Evolutionary conservation across 257 asterid species (phyloP).

Genomic region (Eucommia ulmoides): DNA sequence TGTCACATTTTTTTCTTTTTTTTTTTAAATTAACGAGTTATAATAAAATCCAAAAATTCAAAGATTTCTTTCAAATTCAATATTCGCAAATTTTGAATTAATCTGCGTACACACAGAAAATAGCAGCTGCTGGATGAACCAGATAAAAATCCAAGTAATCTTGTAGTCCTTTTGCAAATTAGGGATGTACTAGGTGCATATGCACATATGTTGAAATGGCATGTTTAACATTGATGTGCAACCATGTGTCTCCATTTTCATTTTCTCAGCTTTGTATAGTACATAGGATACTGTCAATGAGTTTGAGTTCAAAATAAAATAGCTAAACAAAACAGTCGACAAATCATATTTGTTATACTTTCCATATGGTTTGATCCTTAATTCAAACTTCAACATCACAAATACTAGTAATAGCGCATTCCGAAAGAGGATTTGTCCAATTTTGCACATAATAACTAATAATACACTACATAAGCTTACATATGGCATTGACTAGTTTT

Average conservation of each 20-base stretch:
- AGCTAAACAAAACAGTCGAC: not conserved
- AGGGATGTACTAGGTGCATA: not conserved
- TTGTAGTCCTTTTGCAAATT: not conserved
- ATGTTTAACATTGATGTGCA: not conserved
- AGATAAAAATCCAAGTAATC: not conserved
- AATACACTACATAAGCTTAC: too few species aligned
- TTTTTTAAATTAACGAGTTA: too few species aligned
- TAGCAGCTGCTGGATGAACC: not conserved
- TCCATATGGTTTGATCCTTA: not conserved
- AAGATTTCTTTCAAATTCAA: too few species aligned
- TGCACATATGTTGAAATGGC: not conserved
- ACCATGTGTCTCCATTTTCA: not conserved
- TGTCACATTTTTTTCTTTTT: too few species aligned
- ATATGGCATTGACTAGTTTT: too few species aligned
- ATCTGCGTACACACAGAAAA: not conserved
- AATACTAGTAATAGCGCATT: too few species aligned
- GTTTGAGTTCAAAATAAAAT: too few species aligned
- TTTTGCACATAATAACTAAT: too few species aligned
- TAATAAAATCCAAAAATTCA: too few species aligned
- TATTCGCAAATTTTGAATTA: conserved; percentile 1
- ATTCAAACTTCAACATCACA: not conserved
- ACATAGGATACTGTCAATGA: not conserved
- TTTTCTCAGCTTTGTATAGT: not conserved
- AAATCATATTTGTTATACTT: too few species aligned
- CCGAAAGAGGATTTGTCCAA: too few species aligned